Percentiles rank a stretch among this genome's conserved stretches.
These are phyloP conservation scores for Metarhizium album DNA, from an alignment of 2,329 filamentous ascomycete genomes.

Conservation along the genomic window DNA sequence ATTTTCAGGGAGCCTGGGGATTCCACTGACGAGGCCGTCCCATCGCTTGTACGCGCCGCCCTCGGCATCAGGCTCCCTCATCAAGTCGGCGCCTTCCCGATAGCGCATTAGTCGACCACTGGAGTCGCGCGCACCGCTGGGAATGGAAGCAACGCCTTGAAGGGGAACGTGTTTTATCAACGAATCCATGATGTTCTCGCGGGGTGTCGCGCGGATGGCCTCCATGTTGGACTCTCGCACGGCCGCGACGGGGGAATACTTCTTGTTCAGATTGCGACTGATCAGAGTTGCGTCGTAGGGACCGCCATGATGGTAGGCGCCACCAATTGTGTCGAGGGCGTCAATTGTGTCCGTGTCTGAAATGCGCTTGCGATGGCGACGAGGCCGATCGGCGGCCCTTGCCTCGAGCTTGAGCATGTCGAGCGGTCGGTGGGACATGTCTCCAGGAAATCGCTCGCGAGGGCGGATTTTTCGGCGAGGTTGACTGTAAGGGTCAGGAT, in stretches of 20 bases:
- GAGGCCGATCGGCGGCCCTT: conserved; percentile 55
- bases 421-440: conserved; percentile 55
- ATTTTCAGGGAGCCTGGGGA: neutral
- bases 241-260: conserved; percentile 64
- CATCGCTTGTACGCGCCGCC: conserved; percentile 73
- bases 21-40: conserved; percentile 54
- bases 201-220: conserved; percentile 70
- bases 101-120: conserved; percentile 66
- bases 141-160: conserved; percentile 68
- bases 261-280: conserved; percentile 56
- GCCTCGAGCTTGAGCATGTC: conserved; percentile 54
- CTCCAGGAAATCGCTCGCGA: conserved; percentile 45
- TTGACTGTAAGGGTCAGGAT: conserved; percentile 6
- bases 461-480: conserved; percentile 12
- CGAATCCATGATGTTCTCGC: conserved; percentile 65
- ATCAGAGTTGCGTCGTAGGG: conserved; percentile 78
- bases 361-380: conserved; percentile 55
- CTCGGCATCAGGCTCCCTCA: conserved; percentile 56
- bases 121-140: conserved; percentile 58
- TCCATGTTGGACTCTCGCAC: conserved; percentile 62
- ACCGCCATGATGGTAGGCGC: conserved; percentile 76
- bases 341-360: conserved; percentile 73
- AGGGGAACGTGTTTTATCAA: conserved; percentile 65
- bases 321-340: conserved; percentile 57
- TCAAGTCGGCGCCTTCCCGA: conserved; percentile 76